Evolutionary conservation across 2,329 filamentous ascomycete species (phyloP), one percentile per base, ranked within the genome.

Genomic region (Ascochyta lentis): DNA sequence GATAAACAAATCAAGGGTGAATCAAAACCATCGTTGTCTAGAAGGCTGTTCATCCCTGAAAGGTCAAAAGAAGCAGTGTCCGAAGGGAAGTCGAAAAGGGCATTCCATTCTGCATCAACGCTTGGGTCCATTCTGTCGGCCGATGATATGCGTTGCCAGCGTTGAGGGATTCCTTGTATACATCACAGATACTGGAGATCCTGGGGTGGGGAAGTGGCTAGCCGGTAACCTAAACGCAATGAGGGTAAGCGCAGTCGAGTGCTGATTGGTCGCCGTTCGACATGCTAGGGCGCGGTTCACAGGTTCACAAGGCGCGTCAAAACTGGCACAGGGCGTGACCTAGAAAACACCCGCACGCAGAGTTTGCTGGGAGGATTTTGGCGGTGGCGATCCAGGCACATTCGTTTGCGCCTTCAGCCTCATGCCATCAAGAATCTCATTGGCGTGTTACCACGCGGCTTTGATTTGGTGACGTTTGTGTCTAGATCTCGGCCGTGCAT

Each of bases 51-150:
- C 31, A 51, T 15, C 10, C 22, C 38, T 42, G 47, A 39, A 12
- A 52, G 38, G n/a, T 56, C 54, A 22, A 52, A 48, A 9, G 48
- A 33, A 13, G 27, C 19, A 7, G 39, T 41, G 34, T 56, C 48
- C 13, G 43, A 31, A 29, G 54, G 42, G 1, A 52, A 42, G 9
- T 48, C 42, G 16, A 56, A 52, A 7, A 56, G 27, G 13, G 54
- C 48, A 3, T 52, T 34, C 54, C 54, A 56, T 38, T 56, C 54
- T 38, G 54, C 38, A 39, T 56, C 54, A 3, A 43, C 43, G n/a
- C 24, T 40, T 23, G 38, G 40, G 26, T 43, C 43, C 54, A 56
- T 56, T 1, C 24, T 38, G 7, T 23, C 47, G 19, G 46, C 54
- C 48, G 48, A 56, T 22, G 39, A 31, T 56, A 56, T 51, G 54